Evolutionary conservation across 1,284 basidiomycete genomes (phyloP).

Genomic region (Trichosporon faecale): DNA sequence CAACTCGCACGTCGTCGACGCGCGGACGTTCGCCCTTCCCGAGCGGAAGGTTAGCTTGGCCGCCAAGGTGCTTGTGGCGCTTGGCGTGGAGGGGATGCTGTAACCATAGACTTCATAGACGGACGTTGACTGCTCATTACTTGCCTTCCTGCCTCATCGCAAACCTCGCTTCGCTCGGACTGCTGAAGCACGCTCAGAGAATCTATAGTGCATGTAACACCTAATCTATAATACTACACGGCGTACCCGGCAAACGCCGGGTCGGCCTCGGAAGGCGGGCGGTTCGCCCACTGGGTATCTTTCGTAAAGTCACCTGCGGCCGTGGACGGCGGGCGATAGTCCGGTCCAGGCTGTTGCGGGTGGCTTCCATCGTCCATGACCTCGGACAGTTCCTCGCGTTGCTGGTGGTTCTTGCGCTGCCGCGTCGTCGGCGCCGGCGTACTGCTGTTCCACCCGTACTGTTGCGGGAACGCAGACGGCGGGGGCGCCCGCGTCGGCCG

Average conservation of each 20-base stretch:
- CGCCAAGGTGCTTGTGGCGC: conserved; percentile 63
- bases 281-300: conserved; percentile 5
- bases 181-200: background rate
- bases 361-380: background rate
- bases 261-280: conserved; percentile 1
- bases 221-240: conserved; percentile 1
- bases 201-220: background rate
- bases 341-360: background rate
- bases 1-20: conserved; percentile 54
- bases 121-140: background rate
- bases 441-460: background rate
- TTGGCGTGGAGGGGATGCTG: conserved; percentile 52
- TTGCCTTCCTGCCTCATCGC: background rate
- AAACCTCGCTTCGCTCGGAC: background rate
- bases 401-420: background rate
- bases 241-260: conserved; percentile 1
- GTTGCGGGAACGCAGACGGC: background rate
- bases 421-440: background rate
- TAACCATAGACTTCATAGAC: conserved; percentile 19
- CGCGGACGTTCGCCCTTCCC: conserved; percentile 52
- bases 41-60: conserved; percentile 67
- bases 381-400: background rate
- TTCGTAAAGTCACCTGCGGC: conserved; percentile 1
- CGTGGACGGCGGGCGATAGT: background rate
- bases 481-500: background rate